phyloP scores from a whole-genome alignment of 495 filamentous ascomycete species.

The Physcia stellaris region DNA sequence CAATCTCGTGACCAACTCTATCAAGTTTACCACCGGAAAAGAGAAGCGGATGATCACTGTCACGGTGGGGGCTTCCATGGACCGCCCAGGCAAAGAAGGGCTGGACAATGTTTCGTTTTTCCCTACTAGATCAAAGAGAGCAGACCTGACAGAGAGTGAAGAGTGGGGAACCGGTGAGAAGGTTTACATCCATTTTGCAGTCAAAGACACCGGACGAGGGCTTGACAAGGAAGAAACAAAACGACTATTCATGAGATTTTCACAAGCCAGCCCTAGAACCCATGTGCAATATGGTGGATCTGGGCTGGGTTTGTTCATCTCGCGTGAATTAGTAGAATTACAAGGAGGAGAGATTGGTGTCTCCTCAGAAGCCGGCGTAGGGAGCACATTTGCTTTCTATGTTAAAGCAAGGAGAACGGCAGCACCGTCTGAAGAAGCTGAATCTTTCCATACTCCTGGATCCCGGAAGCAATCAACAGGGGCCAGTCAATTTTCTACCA shows the following conservation, averaged over 20 bases:
- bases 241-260: slow-evolving; percentile 67
- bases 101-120: slow-evolving; percentile 36
- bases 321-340: slow-evolving; percentile 59
- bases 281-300: slow-evolving; percentile 74
- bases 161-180: slow-evolving; percentile 61
- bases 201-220: slow-evolving; percentile 68
- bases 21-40: slow-evolving; percentile 55
- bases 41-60: slow-evolving; percentile 48
- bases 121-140: slow-evolving; percentile 36
- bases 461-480: slow-evolving; percentile 14
- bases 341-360: slow-evolving; percentile 81
- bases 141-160: slow-evolving; percentile 27
- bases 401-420: slow-evolving; percentile 42
- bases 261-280: slow-evolving; percentile 63
- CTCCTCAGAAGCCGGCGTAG: slow-evolving; percentile 51
- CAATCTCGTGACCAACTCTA: slow-evolving; percentile 64
- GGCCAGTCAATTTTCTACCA: slow-evolving; percentile 2
- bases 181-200: slow-evolving; percentile 57
- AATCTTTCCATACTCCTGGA: slow-evolving; percentile 6
- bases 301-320: slow-evolving; percentile 74
- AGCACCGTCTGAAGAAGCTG: slow-evolving; percentile 19
- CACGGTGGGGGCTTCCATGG: slow-evolving; percentile 50
- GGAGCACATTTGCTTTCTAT: slow-evolving; percentile 80
- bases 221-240: slow-evolving; percentile 60
- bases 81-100: slow-evolving; percentile 32